Conservation (phyloP, 305 asterid species). For the Rubia balearica region DNA sequence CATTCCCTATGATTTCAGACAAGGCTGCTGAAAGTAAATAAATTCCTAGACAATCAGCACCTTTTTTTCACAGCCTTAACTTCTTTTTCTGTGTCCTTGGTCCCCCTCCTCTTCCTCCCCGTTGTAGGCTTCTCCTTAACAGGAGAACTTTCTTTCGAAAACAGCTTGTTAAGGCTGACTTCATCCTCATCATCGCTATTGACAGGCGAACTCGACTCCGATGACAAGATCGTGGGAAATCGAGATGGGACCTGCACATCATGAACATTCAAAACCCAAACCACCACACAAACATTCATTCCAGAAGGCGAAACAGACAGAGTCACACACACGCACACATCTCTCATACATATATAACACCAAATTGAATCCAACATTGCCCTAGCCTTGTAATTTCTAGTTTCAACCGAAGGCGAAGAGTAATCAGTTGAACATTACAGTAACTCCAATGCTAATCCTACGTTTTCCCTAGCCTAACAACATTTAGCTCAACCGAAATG, state of each 20-base stretch:
- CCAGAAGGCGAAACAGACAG: background rate
- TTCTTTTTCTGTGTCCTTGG: conserved; percentile 33
- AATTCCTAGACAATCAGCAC: conserved; percentile 13
- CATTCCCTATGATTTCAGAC: conserved; percentile 11
- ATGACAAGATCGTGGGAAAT: conserved; percentile 41
- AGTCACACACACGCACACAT: background rate
- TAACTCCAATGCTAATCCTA: background rate
- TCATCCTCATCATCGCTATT: conserved; percentile 53
- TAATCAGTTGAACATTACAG: background rate
- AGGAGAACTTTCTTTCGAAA: conserved; percentile 32
- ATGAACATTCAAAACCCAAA: conserved; percentile 18
- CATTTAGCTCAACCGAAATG: background rate
- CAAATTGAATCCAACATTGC: background rate
- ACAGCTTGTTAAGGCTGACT: conserved; percentile 44
- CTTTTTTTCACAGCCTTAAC: conserved; percentile 34
- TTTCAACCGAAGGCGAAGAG: background rate
- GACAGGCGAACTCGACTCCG: conserved; percentile 49
- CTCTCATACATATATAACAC: background rate
- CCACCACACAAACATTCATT: conserved; percentile 9
- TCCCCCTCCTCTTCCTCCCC: conserved; percentile 52
- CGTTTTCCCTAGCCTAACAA: background rate
- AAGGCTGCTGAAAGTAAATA: conserved; percentile 8
- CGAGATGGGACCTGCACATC: conserved; percentile 39
- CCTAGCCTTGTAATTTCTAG: background rate
- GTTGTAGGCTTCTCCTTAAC: conserved; percentile 33